A percentile compares a stretch with the other conserved stretches of the same genome.
Conservation (phyloP, 116 monocot species). For the Phalaenopsis hybrid region DNA sequence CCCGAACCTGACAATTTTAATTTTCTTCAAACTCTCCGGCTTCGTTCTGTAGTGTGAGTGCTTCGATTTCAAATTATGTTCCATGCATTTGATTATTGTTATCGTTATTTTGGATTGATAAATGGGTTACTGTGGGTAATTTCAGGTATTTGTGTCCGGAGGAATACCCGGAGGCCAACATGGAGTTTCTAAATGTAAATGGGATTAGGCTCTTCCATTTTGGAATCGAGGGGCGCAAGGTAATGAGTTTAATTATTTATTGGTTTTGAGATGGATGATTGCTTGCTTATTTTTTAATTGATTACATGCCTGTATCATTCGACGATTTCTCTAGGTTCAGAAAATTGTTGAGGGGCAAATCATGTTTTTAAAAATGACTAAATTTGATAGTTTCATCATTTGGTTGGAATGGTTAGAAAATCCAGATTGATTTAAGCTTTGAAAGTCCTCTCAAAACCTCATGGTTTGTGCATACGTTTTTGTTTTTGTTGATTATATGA, state of each 20-base stretch:
- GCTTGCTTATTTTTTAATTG: neutral
- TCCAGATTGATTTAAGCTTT: too few relatives aligned
- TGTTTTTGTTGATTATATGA: too few relatives aligned
- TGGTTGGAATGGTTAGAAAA: too few relatives aligned
- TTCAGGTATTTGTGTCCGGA: constrained; percentile 59
- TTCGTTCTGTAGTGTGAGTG: constrained; percentile 46
- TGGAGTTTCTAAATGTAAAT: constrained; percentile 38
- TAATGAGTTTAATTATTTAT: constrained; percentile 1
- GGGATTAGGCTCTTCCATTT: constrained; percentile 52
- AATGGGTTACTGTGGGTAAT: neutral
- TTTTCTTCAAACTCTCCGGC: constrained; percentile 37
- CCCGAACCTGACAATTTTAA: constrained; percentile 38
- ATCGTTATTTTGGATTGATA: neutral
- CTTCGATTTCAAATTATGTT: neutral
- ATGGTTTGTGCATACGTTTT: too few relatives aligned
- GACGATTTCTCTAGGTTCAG: too few relatives aligned
- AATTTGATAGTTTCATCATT: too few relatives aligned
- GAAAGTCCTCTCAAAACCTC: too few relatives aligned
- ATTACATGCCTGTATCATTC: neutral
- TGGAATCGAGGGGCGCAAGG: constrained; percentile 45
- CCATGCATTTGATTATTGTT: neutral
- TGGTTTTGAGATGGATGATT: neutral
- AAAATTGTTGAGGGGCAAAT: too few relatives aligned
- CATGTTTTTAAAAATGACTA: too few relatives aligned
- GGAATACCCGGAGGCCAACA: constrained; percentile 43